Conservation (phyloP, 148 eudicot species). For the Rhododendron molle region DNA sequence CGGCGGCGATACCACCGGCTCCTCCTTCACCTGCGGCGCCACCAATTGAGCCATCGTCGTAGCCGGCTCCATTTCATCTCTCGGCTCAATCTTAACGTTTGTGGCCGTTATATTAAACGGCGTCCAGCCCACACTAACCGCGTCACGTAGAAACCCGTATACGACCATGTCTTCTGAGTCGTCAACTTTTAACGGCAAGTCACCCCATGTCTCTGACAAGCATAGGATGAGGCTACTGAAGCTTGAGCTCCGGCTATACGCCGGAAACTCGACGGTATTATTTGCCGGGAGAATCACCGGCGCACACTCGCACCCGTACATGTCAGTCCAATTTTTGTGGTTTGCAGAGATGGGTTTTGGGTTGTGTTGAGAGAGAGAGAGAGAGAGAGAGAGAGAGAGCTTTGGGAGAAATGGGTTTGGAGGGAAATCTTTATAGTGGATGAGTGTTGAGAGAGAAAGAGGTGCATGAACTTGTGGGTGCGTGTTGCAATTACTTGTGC, state of each 20-base stretch:
- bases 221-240: constrained; percentile 28
- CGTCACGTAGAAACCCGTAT: constrained; percentile 33
- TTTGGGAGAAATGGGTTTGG: background rate
- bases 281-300: constrained; percentile 12
- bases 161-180: constrained; percentile 51
- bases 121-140: constrained; percentile 41
- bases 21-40: constrained; percentile 2
- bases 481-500: background rate
- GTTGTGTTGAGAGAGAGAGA: background rate
- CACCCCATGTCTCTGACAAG: constrained; percentile 45
- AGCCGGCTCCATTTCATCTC: constrained; percentile 8
- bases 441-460: background rate
- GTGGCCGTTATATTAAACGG: constrained; percentile 25
- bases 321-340: background rate
- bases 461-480: background rate
- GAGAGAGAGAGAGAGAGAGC: background rate
- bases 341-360: background rate
- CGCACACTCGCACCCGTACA: background rate
- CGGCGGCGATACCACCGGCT: background rate
- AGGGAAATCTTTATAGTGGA: background rate
- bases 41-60: constrained; percentile 5
- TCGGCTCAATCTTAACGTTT: constrained; percentile 22
- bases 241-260: constrained; percentile 32
- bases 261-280: constrained; percentile 4
- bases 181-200: constrained; percentile 38